Evolutionary conservation across 257 asterid species (phyloP), one percentile per base, ranked within the genome.

Genomic region (Capsicum baccatum): DNA sequence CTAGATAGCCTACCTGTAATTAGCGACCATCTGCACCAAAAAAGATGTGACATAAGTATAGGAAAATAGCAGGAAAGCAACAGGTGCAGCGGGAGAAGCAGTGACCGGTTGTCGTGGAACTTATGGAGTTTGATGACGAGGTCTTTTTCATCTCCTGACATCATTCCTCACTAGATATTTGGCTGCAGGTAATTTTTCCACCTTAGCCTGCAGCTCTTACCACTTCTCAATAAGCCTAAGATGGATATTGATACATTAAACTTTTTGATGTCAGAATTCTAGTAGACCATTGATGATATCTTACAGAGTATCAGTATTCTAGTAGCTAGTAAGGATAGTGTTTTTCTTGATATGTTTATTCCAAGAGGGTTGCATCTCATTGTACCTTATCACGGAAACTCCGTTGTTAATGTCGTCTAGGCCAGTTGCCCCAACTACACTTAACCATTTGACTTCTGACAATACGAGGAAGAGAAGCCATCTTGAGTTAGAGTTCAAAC

Each of bases 101-200:
- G 85, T 60, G 16, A 90, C 94, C 93, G 85, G 88, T 91, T 91
- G 83, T 93, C 94, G 1, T 90, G 89, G 81, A 90, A 93, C 90
- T 91, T 91, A 85, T 91, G 94, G 15, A 91, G 82, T 79, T 93
- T 87, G 87, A 91, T 87, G 79, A 91, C 90, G 76, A 91, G 93
- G 68, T 91, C 94, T 84, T 86, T 90, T 80, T 91, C 94, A 74
- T 91, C 90, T 60, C 85, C 87, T 7, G 94, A 89, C 87, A 91
- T 90, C 83, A 83, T 84, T 76, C 94, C 94, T 50, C 92, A 87
- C 82, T 90, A 90, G 85, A 91, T 91, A 87, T 90, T 90, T 57
- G 94, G 93, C 84, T 92, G 88, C 17, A 91, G 85, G 85, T 91
- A 91, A 83, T 91, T 26, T 26, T 26, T 26, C 26, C 26, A 26